Evolutionary conservation across 108 stramenopile genomes (phyloP).

Genomic region (Cylindrotheca fusiformis): DNA sequence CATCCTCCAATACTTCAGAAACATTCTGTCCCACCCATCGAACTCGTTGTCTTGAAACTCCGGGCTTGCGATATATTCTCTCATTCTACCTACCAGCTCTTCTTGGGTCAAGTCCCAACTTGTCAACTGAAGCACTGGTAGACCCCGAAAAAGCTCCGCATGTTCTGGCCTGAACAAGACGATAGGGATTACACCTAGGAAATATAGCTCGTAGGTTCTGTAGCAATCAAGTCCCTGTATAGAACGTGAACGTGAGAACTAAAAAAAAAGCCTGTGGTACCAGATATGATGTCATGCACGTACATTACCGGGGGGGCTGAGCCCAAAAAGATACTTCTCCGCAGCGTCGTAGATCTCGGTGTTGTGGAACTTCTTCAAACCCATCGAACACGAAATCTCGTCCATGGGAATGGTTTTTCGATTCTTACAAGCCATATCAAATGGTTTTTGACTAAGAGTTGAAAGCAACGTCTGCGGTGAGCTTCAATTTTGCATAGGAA

Average conservation of each 20-base stretch:
- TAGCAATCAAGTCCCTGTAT: slow-evolving; percentile 12
- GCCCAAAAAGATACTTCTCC: slow-evolving; percentile 12
- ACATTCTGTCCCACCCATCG: slow-evolving; percentile 20
- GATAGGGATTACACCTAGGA: slow-evolving; percentile 18
- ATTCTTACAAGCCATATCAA: slow-evolving; percentile 4
- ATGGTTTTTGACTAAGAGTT: slow-evolving; percentile 1
- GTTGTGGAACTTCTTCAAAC: neutral
- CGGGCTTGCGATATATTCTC: slow-evolving; percentile 12
- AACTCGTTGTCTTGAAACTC: slow-evolving; percentile 10
- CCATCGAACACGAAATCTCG: slow-evolving; percentile 5
- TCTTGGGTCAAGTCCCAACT: slow-evolving; percentile 6
- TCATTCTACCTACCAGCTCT: slow-evolving; percentile 1
- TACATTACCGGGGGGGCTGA: slow-evolving; percentile 15
- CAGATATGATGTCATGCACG: neutral
- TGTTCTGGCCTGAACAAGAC: neutral
- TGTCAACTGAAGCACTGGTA: slow-evolving; percentile 10
- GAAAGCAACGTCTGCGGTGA: no score
- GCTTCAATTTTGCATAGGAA: no score
- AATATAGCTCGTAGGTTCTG: slow-evolving; percentile 15
- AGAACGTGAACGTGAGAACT: neutral
- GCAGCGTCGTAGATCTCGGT: slow-evolving; percentile 11
- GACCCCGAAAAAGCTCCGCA: slow-evolving; percentile 5
- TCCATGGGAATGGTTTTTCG: neutral
- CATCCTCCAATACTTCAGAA: slow-evolving; percentile 20
- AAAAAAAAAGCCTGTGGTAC: neutral